Evolutionary conservation across 2,329 filamentous ascomycete species (phyloP).

Genomic region (Periconia digitata): DNA sequence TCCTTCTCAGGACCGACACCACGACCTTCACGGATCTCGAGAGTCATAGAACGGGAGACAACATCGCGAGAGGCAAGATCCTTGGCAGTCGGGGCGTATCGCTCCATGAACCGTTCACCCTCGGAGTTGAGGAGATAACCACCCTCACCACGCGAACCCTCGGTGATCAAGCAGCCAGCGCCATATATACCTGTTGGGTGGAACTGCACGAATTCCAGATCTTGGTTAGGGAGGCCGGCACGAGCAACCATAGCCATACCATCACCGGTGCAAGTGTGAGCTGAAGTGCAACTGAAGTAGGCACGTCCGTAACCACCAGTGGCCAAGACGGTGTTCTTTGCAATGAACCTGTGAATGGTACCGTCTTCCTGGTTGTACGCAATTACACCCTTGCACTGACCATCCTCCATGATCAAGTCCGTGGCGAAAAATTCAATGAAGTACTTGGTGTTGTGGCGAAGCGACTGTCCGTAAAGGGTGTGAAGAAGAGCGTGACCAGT

Average conservation of each 20-base stretch:
- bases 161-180: slow-evolving; percentile 91
- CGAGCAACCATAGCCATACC: slow-evolving; percentile 99
- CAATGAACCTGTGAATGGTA: slow-evolving; percentile 93
- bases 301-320: slow-evolving; percentile 97
- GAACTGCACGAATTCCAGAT: slow-evolving; percentile 99
- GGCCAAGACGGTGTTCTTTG: slow-evolving; percentile 94
- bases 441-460: slow-evolving; percentile 98
- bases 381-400: slow-evolving; percentile 92
- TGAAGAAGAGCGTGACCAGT: slow-evolving; percentile 97
- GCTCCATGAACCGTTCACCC: slow-evolving; percentile 99
- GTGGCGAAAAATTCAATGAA: slow-evolving; percentile 99
- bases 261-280: slow-evolving; percentile 97
- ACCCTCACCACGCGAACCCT: slow-evolving; percentile 96
- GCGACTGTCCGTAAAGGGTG: slow-evolving; percentile 96
- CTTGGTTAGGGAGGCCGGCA: slow-evolving; percentile 96
- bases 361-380: slow-evolving; percentile 99
- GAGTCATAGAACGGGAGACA: slow-evolving; percentile 95
- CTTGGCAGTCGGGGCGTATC: slow-evolving; percentile 96
- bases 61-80: slow-evolving; percentile 96
- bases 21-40: slow-evolving; percentile 96
- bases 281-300: slow-evolving; percentile 98
- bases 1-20: slow-evolving; percentile 97
- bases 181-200: slow-evolving; percentile 99
- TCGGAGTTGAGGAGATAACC: slow-evolving; percentile 96
- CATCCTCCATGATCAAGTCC: slow-evolving; percentile 96